Conservation (phyloP, 2,329 filamentous ascomycete genomes). For the Orbilia ellipsospora region DNA sequence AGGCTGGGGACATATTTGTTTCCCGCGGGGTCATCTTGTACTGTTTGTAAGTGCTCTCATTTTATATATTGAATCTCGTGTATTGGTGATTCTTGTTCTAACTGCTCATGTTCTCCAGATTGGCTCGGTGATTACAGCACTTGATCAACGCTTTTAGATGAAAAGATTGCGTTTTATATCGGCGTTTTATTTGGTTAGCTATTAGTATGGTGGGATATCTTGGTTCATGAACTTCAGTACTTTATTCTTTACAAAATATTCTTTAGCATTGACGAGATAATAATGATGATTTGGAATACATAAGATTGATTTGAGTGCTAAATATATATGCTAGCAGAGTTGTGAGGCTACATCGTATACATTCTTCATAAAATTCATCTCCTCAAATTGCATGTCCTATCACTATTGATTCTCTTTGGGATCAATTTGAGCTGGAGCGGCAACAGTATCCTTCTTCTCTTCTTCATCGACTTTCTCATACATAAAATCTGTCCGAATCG, state of each 20-base stretch:
- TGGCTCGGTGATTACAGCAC: conserved; percentile 10
- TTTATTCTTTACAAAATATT: too few species aligned
- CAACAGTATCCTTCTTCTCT: conserved; percentile 9
- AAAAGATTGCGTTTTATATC: background rate
- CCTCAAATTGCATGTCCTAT: too few species aligned
- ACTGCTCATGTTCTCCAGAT: conserved; percentile 2
- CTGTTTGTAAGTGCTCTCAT: conserved; percentile 32
- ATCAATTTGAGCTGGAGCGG: too few species aligned
- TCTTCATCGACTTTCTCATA: conserved; percentile 48
- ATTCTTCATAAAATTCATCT: too few species aligned
- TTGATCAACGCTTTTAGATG: too few species aligned
- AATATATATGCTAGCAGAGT: too few species aligned
- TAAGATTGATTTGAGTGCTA: too few species aligned
- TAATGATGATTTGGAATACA: too few species aligned
- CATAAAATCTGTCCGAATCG: conserved; percentile 55
- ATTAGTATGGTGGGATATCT: background rate
- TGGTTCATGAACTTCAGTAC: background rate
- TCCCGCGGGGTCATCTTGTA: conserved; percentile 8
- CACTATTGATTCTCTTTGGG: too few species aligned
- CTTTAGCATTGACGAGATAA: too few species aligned
- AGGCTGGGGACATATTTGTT: background rate
- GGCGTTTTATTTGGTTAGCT: conserved; percentile 9
- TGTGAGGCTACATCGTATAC: too few species aligned
- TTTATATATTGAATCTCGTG: background rate
- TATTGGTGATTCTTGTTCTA: background rate